phyloP scores from a whole-genome alignment of 139 green algal species.

The Volvox africanus region DNA sequence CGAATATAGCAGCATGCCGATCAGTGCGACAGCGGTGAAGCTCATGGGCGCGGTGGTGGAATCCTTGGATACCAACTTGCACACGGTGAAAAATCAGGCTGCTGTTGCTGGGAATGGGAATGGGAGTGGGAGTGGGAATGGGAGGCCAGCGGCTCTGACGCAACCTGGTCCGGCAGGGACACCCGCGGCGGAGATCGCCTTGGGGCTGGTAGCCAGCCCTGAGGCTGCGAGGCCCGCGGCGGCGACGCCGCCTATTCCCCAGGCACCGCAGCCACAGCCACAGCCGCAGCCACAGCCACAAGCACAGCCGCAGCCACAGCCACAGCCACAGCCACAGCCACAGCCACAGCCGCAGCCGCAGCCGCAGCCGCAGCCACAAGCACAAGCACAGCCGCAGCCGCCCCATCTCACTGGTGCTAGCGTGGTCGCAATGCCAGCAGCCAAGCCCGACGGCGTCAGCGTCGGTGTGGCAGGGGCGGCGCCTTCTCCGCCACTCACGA shows the following conservation, averaged over 20 bases:
- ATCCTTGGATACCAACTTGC: background rate
- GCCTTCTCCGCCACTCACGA: background rate
- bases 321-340: background rate
- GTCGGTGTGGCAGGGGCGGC: background rate
- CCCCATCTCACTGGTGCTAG: background rate
- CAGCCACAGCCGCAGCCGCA: background rate
- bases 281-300: background rate
- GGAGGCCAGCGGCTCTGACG: background rate
- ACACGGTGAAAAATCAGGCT: background rate
- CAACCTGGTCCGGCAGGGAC: too few relatives aligned
- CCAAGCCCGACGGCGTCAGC: background rate
- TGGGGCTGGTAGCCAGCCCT: background rate
- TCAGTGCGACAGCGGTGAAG: background rate
- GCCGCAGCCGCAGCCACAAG: too few relatives aligned
- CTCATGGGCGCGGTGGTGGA: background rate
- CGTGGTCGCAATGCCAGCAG: background rate
- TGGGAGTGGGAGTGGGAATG: too few relatives aligned
- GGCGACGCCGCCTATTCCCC: background rate
- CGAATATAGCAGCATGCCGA: background rate
- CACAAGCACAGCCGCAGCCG: background rate
- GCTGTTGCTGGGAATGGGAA: background rate
- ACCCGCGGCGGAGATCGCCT: background rate
- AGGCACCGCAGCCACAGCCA: background rate
- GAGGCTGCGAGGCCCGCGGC: background rate
- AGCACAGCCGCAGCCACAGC: background rate